phyloP scores from a whole-genome alignment of 208 protist genomes.

The Crithidia expoeki region DNA sequence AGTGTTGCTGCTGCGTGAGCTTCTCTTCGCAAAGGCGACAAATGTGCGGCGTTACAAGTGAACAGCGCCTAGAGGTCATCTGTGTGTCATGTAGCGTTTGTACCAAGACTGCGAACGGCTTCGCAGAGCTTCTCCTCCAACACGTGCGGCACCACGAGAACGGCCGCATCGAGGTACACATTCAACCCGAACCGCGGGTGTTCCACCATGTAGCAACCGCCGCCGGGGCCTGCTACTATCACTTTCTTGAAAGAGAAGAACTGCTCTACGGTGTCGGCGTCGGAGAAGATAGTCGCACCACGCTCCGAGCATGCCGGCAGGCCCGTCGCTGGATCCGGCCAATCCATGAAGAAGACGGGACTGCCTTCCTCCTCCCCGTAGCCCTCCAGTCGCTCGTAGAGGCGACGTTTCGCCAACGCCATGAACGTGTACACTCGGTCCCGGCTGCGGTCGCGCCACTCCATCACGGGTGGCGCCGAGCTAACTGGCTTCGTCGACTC shows the following conservation, averaged over 20 bases:
- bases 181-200: conserved; percentile 49
- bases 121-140: conserved; percentile 22
- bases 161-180: conserved; percentile 46
- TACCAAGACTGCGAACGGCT: conserved; percentile 18
- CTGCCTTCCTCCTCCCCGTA: not conserved
- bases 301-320: conserved; percentile 37
- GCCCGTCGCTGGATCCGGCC: conserved; percentile 59
- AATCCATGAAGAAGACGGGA: conserved; percentile 46
- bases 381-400: conserved; percentile 10
- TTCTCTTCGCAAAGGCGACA: not conserved
- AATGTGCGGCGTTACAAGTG: not conserved
- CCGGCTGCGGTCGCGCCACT: conserved; percentile 52
- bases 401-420: conserved; percentile 13
- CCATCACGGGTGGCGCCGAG: conserved; percentile 20
- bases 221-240: conserved; percentile 42
- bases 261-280: conserved; percentile 49
- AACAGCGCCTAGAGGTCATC: not conserved
- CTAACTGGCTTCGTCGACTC: conserved; percentile 21
- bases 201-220: conserved; percentile 57
- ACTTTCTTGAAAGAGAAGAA: conserved; percentile 50
- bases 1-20: too few relatives aligned
- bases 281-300: conserved; percentile 39
- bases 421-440: conserved; percentile 52
- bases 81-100: not conserved
- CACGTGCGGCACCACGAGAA: conserved; percentile 31